Evolutionary conservation across 208 protist genomes (phyloP).

Genomic region (Acanthamoeba lugdunensis): DNA sequence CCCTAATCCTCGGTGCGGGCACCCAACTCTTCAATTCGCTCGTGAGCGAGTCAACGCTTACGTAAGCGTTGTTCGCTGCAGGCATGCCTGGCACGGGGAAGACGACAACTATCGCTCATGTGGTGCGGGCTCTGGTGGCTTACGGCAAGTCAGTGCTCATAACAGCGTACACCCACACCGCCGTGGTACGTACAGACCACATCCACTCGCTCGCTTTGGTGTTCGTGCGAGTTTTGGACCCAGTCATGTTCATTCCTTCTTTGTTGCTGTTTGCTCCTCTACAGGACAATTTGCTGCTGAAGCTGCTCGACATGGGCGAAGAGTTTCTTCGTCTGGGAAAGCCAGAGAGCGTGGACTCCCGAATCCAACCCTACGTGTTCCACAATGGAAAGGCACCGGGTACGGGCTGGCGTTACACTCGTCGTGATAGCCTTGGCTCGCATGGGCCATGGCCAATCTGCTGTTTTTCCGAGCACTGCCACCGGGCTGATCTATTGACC

Average conservation of each 20-base stretch:
- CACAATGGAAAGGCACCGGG: constrained; percentile 67
- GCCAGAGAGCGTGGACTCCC: constrained; percentile 66
- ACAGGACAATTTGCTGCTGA: constrained; percentile 85
- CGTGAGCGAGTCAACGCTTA: no score
- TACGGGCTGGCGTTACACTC: not conserved
- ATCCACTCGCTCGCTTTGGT: not conserved
- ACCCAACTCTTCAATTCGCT: not conserved
- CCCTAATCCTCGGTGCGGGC: constrained; percentile 78
- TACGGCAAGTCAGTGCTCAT: constrained; percentile 82
- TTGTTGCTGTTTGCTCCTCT: not conserved
- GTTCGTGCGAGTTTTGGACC: no score
- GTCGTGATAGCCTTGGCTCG: no score
- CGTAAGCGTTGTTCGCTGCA: no score
- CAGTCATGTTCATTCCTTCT: not conserved
- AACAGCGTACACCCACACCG: constrained; percentile 86
- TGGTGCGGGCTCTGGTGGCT: constrained; percentile 78
- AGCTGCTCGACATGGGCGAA: constrained; percentile 78
- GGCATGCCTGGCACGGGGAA: constrained; percentile 89
- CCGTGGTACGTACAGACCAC: constrained; percentile 81
- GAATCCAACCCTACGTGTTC: constrained; percentile 63
- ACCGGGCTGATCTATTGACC: not conserved
- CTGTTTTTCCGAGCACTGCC: not conserved
- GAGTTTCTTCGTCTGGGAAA: constrained; percentile 83
- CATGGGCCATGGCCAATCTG: no score
- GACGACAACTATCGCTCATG: constrained; percentile 84